Evolutionary conservation across 306 rosid species (phyloP), one percentile per base, ranked within the genome.

Genomic region (Vigna radiata): DNA sequence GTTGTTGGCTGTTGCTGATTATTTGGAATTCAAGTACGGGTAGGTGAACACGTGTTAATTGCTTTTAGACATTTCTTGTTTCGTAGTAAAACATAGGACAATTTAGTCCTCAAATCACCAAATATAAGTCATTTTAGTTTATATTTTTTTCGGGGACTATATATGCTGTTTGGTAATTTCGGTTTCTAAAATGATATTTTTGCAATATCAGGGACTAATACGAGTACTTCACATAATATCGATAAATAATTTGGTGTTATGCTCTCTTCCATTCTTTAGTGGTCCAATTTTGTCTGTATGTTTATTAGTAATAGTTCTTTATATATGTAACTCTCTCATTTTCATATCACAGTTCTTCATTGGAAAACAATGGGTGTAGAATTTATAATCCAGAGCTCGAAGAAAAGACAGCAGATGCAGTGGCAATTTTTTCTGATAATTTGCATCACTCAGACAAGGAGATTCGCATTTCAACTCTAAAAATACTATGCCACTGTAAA

Each of bases 1-100:
- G 25, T 75, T 95, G 86, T 70, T 59, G 59, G 98, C 93, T 79
- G 96, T 95, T 68, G 96, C 96, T 88, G 88, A 81, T 46, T 88
- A 87, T 83, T 87, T 95, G 86, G 98, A 95, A 73, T 61, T 73
- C 56, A 67, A 75, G 66, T 79, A 86, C 69, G 93, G 97, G 98
- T 95, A 82, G 72, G 96, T 79, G 81, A 74, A 23, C 33, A 0
- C 50, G 7, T 71, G 29, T 56, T 61, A 59, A 47, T 52, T 70
- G 59, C 68, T 63, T 74, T 8, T 50, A 36, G 48, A 44, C 73
- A 59, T 62, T 33, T 27, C 4, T 70, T 66, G 17, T 58, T 49
- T 64, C 9, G 11, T 39, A 37, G 18, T n/a, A 18, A 41, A 64
- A 15, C 23, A 11, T 11, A 11, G 17, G 21, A 18, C 17, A 41